Evolutionary conservation across 768 basidiomycete species (phyloP), one percentile per base, ranked within the genome.

Genomic region (Leucosporidium creatinivorum): DNA sequence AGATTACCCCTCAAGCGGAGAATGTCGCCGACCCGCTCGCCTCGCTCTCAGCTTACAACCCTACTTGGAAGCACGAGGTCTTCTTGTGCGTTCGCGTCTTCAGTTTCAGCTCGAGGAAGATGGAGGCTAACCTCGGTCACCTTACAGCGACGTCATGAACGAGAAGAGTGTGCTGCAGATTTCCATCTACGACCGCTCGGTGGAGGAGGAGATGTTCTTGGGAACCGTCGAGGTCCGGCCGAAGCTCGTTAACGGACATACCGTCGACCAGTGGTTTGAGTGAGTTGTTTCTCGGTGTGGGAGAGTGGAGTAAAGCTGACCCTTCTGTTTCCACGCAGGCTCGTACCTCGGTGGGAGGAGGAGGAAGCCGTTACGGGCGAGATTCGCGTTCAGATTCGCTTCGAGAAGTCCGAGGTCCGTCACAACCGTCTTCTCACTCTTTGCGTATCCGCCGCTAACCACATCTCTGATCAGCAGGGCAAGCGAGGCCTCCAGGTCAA

Each of bases 1-100:
- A 44, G 39, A 2, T 44, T 13, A 44, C 39, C 8, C 39, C 39
- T 7, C 10, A 12, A 44, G 39, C 39, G 6, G 39, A 44, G 39
- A 10, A 44, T 15, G 26, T n/a, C 21, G 8, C 12, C 8, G n/a
- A 23, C 21, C 26, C 51, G 4, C 19, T 36, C 13, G 58, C 23
- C 39, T 9, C 31, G 5, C 60, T 61, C 48, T 74, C 59, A 17
- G 67, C 75, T 9, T 70, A 90, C 76, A 97, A 92, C 81, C 94
- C 96, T 17, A 87, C 93, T 26, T 99, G 96, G 96, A 99, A 99
- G 80, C 94, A 98, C 78, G 89, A 98, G 78, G 96, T 98, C 44
- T 87, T 90, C 54, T 99, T 99, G 94, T 97, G 79, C 79, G 93
- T 84, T 12, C 15, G 39, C 8, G 39, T 44, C 25, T 25, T 33